A percentile compares a stretch with the other conserved stretches of the same genome.
Conservation (phyloP, 495 filamentous ascomycete species). For the Neurospora cerealis region DNA sequence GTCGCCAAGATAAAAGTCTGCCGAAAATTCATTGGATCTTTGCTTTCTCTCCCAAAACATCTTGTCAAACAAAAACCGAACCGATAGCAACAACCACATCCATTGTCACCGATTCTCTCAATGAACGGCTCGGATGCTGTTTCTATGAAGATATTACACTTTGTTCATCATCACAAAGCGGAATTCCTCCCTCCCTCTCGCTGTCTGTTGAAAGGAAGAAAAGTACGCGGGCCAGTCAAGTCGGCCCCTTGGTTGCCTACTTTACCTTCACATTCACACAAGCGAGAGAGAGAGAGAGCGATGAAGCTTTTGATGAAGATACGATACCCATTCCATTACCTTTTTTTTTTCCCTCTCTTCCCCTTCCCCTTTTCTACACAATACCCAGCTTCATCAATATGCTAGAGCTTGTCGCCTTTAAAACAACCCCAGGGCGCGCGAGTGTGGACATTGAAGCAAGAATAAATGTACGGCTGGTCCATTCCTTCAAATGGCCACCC, state of each 20-base stretch:
- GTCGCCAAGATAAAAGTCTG: background rate
- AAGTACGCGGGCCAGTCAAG: background rate
- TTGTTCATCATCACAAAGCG: background rate
- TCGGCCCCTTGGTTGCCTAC: background rate
- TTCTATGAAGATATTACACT: background rate
- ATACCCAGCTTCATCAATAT: conserved; percentile 31
- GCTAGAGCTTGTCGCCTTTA: conserved; percentile 44
- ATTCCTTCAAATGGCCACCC: conserved; percentile 9
- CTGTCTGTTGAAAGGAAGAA: background rate
- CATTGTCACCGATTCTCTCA: background rate
- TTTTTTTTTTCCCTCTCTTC: background rate
- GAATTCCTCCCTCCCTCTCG: background rate
- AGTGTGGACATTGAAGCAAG: conserved; percentile 49
- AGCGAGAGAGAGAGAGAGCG: background rate
- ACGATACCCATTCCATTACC: background rate
- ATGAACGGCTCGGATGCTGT: background rate
- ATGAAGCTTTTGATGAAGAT: background rate
- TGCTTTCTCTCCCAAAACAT: background rate
- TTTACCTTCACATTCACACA: background rate
- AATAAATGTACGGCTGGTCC: conserved; percentile 15
- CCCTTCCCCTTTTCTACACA: background rate
- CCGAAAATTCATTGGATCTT: background rate
- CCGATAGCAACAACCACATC: background rate
- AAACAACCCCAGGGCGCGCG: conserved; percentile 30
- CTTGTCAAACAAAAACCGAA: background rate